These are phyloP conservation scores for Oehlia diaphana DNA, from an alignment of 192 early-diverging fungal species.

Conservation along the genomic window DNA sequence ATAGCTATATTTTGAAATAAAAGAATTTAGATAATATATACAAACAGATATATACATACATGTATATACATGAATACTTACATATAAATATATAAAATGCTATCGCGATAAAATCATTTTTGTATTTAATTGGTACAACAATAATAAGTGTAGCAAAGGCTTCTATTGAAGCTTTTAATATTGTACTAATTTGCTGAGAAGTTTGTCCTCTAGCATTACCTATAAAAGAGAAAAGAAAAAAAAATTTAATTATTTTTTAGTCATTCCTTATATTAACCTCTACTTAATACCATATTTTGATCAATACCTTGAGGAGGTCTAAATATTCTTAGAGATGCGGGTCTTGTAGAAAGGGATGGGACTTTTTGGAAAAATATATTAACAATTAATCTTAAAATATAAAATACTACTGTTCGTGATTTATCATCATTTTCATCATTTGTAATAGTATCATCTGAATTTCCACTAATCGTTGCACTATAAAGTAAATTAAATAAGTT, in stretches of 20 bases:
- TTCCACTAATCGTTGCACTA: background rate
- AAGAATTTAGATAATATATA: background rate
- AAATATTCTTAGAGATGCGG: constrained; percentile 14
- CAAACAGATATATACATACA: no score
- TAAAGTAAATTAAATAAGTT: background rate
- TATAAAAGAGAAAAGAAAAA: background rate
- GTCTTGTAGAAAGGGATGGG: constrained; percentile 37
- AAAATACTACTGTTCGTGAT: constrained; percentile 39
- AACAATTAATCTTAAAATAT: constrained; percentile 42
- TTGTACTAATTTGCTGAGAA: constrained; percentile 31
- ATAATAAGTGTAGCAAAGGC: constrained; percentile 45
- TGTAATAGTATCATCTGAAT: background rate
- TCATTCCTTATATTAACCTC: no score
- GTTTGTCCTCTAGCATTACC: constrained; percentile 4
- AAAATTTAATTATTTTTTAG: no score
- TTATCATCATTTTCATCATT: background rate
- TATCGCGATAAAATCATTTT: constrained; percentile 50
- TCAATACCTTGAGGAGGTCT: background rate
- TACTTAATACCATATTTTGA: no score
- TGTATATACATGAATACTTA: constrained; percentile 14
- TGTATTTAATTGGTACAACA: constrained; percentile 45
- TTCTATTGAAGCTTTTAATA: constrained; percentile 45
- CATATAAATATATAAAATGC: constrained; percentile 52
- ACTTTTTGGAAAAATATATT: constrained; percentile 49
- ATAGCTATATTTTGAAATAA: constrained; percentile 34